phyloP scores from a whole-genome alignment of 2,329 filamentous ascomycete species.

The Fusarium caatingaense region DNA sequence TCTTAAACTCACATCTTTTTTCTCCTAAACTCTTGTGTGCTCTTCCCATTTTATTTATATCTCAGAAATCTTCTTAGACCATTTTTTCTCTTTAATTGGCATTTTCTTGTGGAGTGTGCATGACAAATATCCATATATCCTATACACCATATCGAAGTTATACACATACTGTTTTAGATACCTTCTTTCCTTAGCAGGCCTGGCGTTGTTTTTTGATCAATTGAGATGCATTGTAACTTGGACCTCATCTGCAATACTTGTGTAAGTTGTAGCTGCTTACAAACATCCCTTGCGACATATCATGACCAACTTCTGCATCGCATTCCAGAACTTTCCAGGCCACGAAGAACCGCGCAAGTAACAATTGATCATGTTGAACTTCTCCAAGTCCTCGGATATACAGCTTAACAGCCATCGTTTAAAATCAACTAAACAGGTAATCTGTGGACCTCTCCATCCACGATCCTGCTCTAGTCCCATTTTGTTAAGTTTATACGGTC shows the following conservation, averaged over 20 bases:
- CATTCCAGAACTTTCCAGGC: not conserved
- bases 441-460: not conserved
- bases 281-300: not conserved
- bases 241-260: not conserved
- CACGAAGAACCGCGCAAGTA: no score
- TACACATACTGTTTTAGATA: constrained; percentile 19
- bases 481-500: constrained; percentile 6
- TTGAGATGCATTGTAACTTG: not conserved
- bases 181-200: constrained; percentile 25
- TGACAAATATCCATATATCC: constrained; percentile 16
- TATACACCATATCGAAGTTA: constrained; percentile 6
- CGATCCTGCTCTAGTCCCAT: not conserved
- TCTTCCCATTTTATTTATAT: not conserved
- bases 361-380: not conserved
- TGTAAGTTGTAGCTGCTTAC: not conserved
- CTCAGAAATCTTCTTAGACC: constrained; percentile 1
- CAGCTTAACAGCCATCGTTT: not conserved
- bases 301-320: not conserved
- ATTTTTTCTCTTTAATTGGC: constrained; percentile 21
- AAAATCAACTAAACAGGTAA: constrained; percentile 16
- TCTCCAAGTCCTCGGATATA: not conserved
- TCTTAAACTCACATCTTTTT: constrained; percentile 9
- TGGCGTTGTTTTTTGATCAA: constrained; percentile 36
- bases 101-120: constrained; percentile 23
- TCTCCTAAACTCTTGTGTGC: not conserved